phyloP scores from a whole-genome alignment of 1,284 basidiomycete genomes.

The Stygiomarasmius scandens region DNA sequence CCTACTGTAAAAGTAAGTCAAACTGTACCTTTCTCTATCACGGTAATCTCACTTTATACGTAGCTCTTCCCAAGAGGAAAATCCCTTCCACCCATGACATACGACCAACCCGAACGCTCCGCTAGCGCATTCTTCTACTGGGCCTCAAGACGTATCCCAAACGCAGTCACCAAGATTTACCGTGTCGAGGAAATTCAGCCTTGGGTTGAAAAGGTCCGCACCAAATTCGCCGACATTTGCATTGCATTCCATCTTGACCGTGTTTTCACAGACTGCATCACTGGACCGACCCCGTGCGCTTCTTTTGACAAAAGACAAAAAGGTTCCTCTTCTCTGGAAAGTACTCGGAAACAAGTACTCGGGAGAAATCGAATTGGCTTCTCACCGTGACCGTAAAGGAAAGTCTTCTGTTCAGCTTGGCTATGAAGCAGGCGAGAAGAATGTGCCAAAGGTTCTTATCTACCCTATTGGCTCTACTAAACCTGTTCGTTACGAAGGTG shows the following conservation, averaged over 20 bases:
- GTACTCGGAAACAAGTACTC: slow-evolving; percentile 78
- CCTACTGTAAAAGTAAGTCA: slow-evolving; percentile 84
- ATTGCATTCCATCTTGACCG: no score
- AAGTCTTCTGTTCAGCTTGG: slow-evolving; percentile 59
- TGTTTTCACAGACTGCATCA: slow-evolving; percentile 36
- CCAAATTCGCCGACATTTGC: no score
- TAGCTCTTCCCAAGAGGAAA: slow-evolving; percentile 79
- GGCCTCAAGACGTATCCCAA: slow-evolving; percentile 75
- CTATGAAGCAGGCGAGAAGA: slow-evolving; percentile 52
- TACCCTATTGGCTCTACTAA: slow-evolving; percentile 61
- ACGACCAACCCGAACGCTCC: slow-evolving; percentile 72
- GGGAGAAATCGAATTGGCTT: slow-evolving; percentile 67
- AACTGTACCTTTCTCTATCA: neutral
- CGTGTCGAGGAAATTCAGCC: slow-evolving; percentile 56
- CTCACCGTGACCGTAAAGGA: slow-evolving; percentile 70
- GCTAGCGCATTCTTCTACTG: slow-evolving; percentile 78
- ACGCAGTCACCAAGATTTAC: slow-evolving; percentile 65
- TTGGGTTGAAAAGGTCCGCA: slow-evolving; percentile 66
- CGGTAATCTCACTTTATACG: neutral
- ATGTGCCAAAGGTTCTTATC: slow-evolving; percentile 65
- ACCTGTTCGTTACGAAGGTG: slow-evolving; percentile 65
- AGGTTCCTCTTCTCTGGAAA: slow-evolving; percentile 85
- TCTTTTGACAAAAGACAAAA: slow-evolving; percentile 75
- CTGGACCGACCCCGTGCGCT: slow-evolving; percentile 64
- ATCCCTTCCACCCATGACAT: slow-evolving; percentile 67